These are phyloP conservation scores for Verticillium klebahnii DNA, from an alignment of 2,329 filamentous ascomycete species.

Conservation along the genomic window DNA sequence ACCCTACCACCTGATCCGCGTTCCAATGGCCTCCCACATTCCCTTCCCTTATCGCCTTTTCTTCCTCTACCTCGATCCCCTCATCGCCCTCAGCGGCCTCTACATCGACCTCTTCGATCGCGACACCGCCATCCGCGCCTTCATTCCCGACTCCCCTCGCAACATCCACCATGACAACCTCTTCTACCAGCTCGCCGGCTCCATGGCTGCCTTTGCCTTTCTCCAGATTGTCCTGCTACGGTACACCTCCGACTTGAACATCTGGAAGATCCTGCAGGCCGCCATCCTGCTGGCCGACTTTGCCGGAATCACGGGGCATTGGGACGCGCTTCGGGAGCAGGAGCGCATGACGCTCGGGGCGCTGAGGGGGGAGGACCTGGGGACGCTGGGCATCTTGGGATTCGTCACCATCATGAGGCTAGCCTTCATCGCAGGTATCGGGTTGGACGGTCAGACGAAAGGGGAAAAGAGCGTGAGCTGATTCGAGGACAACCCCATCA, in stretches of 20 bases:
- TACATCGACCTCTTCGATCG: slow-evolving; percentile 14
- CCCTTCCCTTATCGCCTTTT: slow-evolving; percentile 13
- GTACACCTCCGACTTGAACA: slow-evolving; percentile 10
- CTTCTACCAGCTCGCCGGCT: slow-evolving; percentile 16
- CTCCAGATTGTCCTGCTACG: slow-evolving; percentile 14
- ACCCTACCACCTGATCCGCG: not conserved
- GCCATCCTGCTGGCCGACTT: slow-evolving; percentile 16
- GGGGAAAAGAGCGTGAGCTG: not conserved
- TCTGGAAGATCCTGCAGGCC: slow-evolving; percentile 15
- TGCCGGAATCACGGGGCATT: slow-evolving; percentile 13
- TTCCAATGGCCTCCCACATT: not conserved
- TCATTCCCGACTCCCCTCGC: slow-evolving; percentile 8
- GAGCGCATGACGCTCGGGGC: slow-evolving; percentile 7
- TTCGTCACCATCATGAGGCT: not conserved
- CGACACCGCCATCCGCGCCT: slow-evolving; percentile 7
- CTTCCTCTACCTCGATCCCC: slow-evolving; percentile 16
- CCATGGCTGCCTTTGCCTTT: slow-evolving; percentile 12
- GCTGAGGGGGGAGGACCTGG: slow-evolving; percentile 6
- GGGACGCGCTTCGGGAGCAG: slow-evolving; percentile 7
- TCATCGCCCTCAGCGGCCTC: slow-evolving; percentile 15
- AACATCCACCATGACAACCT: slow-evolving; percentile 13
- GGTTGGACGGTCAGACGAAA: not conserved
- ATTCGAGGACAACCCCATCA: too few species aligned
- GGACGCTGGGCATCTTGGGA: not conserved
- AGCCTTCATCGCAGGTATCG: not conserved